Base-by-base conservation (phyloP, 257 asterid genomes). In the Thymus mandschuricus region DNA sequence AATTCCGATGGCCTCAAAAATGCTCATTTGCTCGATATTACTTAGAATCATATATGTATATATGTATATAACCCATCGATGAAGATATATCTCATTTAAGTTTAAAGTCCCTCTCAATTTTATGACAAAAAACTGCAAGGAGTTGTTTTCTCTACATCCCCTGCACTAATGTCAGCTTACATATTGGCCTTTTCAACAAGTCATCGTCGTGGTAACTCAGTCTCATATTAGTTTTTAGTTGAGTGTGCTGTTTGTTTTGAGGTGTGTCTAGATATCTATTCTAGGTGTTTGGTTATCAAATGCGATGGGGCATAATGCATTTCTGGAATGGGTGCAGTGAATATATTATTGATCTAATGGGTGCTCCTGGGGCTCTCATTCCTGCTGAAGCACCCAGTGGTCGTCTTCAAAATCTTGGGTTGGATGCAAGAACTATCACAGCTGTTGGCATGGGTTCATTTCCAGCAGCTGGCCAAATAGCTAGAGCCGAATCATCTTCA, bases 351-450 rank as follows among this genome's bases (percentile, higher is more conserved):
- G 99, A 95, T 82, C 89, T 95, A 70, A 95, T 95, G 99, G 97
- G 99, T 79, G 98, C 98, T 78, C 99, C 99, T 12, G 99, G 99
- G 75, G 82, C 97, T 41, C 95, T 92, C 79, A 95, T 95, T 79
- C 99, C 99, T 40, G 83, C 91, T 41, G 99, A 95, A 84, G 85
- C 86, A 45, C 94, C 99, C 31, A 82, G 86, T 78, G 68, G 87
- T 56, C 96, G 76, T 77, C 86, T 79, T 69, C 93, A 79, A 77
- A 86, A 71, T 73, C 78, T 82, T 78, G 91, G 84, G 74, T 75
- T 88, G 74, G 99, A 88, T 70, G 60, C 82, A 56, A 86, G 86
- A 76, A 79, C 76, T 72, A 54, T 76, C 60, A 59, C 84, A 59
- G 75, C 82, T 69, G 68, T 76, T n/a, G 81, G 71, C 52, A 74